phyloP scores from a whole-genome alignment of 2,329 filamentous ascomycete genomes.

The Colletotrichum phormii region DNA sequence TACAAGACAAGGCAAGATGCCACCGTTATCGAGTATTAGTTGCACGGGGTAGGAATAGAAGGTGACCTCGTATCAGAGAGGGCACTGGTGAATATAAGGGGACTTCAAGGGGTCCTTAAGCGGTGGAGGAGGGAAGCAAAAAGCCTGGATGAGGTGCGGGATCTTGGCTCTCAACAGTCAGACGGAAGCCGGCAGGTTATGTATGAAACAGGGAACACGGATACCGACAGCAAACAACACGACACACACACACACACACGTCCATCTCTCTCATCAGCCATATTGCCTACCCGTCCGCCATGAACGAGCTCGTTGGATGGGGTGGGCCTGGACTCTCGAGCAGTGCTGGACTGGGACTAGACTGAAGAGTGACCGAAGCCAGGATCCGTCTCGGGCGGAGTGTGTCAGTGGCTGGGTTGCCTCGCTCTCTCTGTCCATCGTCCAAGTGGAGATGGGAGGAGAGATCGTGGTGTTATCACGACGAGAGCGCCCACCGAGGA shows the following conservation, averaged over 20 bases:
- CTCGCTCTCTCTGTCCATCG: neutral
- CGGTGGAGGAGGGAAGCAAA: constrained; percentile 28
- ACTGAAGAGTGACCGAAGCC: constrained; percentile 1
- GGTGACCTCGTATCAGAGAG: constrained; percentile 8
- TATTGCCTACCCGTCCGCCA: neutral
- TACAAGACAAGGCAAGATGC: neutral
- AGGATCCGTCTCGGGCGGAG: constrained; percentile 28
- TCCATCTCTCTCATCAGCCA: neutral
- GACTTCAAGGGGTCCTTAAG: neutral
- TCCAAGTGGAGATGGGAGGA: constrained; percentile 33
- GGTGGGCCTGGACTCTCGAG: constrained; percentile 8
- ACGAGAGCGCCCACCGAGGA: constrained; percentile 19
- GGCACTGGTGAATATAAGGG: neutral
- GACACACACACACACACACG: constrained; percentile 4
- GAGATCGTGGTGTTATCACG: neutral
- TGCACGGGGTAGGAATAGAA: constrained; percentile 2
- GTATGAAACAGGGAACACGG: constrained; percentile 36
- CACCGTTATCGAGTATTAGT: constrained; percentile 12
- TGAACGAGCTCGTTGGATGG: constrained; percentile 3
- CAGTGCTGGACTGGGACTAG: constrained; percentile 27
- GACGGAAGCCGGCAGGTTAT: constrained; percentile 31
- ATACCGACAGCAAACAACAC: constrained; percentile 34
- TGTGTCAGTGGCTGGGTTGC: constrained; percentile 30
- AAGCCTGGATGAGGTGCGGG: neutral
- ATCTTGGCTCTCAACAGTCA: neutral